A percentile compares a stretch with the other conserved stretches of the same genome.
Evolutionary conservation across 371 early-diverging fungal genomes (phyloP).

Genomic region (Apophysomyces elegans): DNA sequence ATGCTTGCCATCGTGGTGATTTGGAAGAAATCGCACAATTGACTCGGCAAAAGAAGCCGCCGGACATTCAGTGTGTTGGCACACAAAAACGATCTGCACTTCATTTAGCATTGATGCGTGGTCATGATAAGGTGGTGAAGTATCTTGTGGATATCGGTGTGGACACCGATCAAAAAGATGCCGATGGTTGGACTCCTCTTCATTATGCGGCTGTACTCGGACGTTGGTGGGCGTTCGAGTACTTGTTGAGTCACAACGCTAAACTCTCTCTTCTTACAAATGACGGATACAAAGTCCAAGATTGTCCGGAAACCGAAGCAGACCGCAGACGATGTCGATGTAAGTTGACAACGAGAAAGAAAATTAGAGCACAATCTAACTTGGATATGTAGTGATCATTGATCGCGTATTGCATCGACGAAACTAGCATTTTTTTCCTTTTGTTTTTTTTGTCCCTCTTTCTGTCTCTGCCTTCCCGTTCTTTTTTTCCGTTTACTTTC

Average conservation of each 20-base stretch:
- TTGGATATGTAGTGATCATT: neutral
- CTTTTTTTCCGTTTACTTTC: neutral
- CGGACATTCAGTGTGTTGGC: neutral
- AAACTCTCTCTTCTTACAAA: slow-evolving; percentile 38
- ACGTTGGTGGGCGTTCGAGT: slow-evolving; percentile 41
- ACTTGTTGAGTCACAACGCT: slow-evolving; percentile 28
- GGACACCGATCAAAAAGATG: slow-evolving; percentile 41
- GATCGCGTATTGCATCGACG: slow-evolving; percentile 5
- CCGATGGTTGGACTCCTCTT: slow-evolving; percentile 52
- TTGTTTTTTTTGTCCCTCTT: neutral
- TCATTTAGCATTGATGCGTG: slow-evolving; percentile 43
- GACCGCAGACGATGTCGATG: slow-evolving; percentile 40
- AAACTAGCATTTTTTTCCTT: slow-evolving; percentile 8
- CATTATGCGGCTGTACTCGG: slow-evolving; percentile 52
- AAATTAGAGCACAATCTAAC: neutral
- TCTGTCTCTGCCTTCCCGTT: neutral
- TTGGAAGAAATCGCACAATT: slow-evolving; percentile 4
- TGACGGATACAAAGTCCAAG: slow-evolving; percentile 36
- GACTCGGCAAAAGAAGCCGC: neutral
- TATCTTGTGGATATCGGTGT: slow-evolving; percentile 25
- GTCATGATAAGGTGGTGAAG: slow-evolving; percentile 34
- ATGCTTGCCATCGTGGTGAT: slow-evolving; percentile 48
- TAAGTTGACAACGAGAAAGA: slow-evolving; percentile 18
- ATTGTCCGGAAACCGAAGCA: slow-evolving; percentile 43
- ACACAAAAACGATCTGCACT: slow-evolving; percentile 13